These are phyloP conservation scores for Carex kokanica DNA, from an alignment of 176 grass and related monocot genomes.

Conservation along the genomic window DNA sequence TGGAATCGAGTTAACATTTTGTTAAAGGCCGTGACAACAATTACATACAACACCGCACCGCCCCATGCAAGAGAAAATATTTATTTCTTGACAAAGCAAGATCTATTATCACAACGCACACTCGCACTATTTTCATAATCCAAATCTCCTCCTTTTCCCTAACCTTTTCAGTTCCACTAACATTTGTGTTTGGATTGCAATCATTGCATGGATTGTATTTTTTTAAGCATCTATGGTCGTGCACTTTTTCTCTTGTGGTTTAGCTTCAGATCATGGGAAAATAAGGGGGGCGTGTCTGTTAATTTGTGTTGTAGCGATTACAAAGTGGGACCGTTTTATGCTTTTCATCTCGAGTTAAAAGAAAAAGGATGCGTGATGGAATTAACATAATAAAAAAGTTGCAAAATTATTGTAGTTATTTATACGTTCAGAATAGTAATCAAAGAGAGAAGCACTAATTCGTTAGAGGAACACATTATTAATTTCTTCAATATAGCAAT, in stretches of 20 bases:
- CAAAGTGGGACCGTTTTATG: neutral
- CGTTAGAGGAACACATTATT: neutral
- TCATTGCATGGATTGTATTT: constrained; percentile 21
- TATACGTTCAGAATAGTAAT: neutral
- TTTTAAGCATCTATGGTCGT: constrained; percentile 9
- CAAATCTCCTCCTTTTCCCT: constrained; percentile 2
- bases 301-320: neutral
- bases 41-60: neutral
- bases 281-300: neutral
- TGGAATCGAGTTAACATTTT: neutral
- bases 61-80: neutral
- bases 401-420: neutral
- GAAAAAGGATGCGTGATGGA: neutral
- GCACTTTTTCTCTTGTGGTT: neutral
- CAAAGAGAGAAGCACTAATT: neutral
- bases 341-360: constrained; percentile 7
- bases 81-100: constrained; percentile 16
- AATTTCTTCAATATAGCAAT: neutral
- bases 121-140: constrained; percentile 19
- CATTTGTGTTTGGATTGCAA: constrained; percentile 16
- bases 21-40: neutral
- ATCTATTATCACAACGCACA: constrained; percentile 22
- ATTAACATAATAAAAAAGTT: neutral
- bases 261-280: constrained; percentile 11
- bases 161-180: constrained; percentile 22